Evolutionary conservation across 2,329 filamentous ascomycete genomes (phyloP).

Genomic region (Diaporthe helianthi): DNA sequence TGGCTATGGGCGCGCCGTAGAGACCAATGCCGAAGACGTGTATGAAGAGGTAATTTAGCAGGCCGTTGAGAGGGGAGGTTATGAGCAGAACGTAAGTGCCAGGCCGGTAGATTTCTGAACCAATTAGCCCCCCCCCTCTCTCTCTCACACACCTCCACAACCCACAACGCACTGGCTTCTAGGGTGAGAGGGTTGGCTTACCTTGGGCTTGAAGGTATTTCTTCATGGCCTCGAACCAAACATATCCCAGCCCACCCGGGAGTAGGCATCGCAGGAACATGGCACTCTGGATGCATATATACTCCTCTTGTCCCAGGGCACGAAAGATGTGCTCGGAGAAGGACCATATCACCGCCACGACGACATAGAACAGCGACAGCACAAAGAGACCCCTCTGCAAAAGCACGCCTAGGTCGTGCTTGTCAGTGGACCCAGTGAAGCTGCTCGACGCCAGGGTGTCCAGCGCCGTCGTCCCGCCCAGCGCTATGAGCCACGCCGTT

Average conservation of each 20-base stretch:
- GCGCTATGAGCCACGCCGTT: slow-evolving; percentile 83
- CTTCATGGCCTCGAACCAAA: slow-evolving; percentile 88
- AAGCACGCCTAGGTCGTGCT: slow-evolving; percentile 78
- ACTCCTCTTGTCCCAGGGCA: slow-evolving; percentile 77
- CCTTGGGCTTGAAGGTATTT: slow-evolving; percentile 89
- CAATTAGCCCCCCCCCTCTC: no score
- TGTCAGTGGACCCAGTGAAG: slow-evolving; percentile 82
- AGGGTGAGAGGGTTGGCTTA: slow-evolving; percentile 56
- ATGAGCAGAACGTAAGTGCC: slow-evolving; percentile 84
- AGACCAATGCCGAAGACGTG: slow-evolving; percentile 75
- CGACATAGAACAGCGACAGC: slow-evolving; percentile 73
- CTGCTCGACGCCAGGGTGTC: slow-evolving; percentile 85
- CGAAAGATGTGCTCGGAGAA: slow-evolving; percentile 78
- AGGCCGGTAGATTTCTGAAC: slow-evolving; percentile 71
- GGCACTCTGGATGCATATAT: slow-evolving; percentile 76
- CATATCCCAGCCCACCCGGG: slow-evolving; percentile 83
- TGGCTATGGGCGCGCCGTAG: slow-evolving; percentile 81
- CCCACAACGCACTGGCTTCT: slow-evolving; percentile 34
- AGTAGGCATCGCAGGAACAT: slow-evolving; percentile 76
- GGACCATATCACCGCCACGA: slow-evolving; percentile 76
- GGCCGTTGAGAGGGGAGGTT: slow-evolving; percentile 80
- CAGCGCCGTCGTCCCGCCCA: slow-evolving; percentile 85
- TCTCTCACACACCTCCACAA: no score
- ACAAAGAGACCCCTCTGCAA: slow-evolving; percentile 80
- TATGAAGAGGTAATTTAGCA: slow-evolving; percentile 82